Percentiles rank a stretch among this genome's conserved stretches.
Evolutionary conservation across 108 stramenopile species (phyloP).

Genomic region (Cyclotella cryptica): DNA sequence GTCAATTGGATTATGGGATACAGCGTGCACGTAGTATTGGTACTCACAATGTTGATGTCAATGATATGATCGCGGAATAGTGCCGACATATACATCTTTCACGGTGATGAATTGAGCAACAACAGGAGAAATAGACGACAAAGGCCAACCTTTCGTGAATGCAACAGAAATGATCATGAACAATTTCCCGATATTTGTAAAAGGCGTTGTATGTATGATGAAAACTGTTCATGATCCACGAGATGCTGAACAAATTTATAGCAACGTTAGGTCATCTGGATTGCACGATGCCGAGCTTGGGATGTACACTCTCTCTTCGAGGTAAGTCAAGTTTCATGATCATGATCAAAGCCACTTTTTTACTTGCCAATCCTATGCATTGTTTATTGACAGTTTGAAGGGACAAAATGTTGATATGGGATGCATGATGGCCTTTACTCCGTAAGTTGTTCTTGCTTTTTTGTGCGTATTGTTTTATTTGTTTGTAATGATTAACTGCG

Average conservation of each 20-base stretch:
- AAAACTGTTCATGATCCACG: constrained; percentile 56
- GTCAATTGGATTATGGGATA: constrained; percentile 62
- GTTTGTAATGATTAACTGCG: not conserved
- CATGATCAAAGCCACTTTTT: not conserved
- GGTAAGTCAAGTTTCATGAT: not conserved
- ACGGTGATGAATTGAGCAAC: constrained; percentile 57
- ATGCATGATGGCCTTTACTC: constrained; percentile 80
- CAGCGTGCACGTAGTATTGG: constrained; percentile 55
- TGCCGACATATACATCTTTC: constrained; percentile 78
- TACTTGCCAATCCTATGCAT: not conserved
- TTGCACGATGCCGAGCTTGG: constrained; percentile 65
- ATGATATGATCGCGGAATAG: constrained; percentile 6
- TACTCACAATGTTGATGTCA: constrained; percentile 41
- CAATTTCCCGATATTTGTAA: constrained; percentile 76
- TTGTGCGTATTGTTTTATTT: not conserved
- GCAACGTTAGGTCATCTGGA: constrained; percentile 47
- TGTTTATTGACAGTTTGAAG: constrained; percentile 39
- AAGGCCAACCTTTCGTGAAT: constrained; percentile 59
- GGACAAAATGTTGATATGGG: constrained; percentile 79
- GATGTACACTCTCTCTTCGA: constrained; percentile 75
- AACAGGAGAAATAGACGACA: constrained; percentile 50
- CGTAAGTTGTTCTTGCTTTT: constrained; percentile 13
- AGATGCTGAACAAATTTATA: constrained; percentile 55
- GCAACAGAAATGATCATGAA: constrained; percentile 53
- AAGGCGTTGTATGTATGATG: constrained; percentile 78